phyloP scores from a whole-genome alignment of 2,329 filamentous ascomycete genomes.

The Alternaria brassicae region DNA sequence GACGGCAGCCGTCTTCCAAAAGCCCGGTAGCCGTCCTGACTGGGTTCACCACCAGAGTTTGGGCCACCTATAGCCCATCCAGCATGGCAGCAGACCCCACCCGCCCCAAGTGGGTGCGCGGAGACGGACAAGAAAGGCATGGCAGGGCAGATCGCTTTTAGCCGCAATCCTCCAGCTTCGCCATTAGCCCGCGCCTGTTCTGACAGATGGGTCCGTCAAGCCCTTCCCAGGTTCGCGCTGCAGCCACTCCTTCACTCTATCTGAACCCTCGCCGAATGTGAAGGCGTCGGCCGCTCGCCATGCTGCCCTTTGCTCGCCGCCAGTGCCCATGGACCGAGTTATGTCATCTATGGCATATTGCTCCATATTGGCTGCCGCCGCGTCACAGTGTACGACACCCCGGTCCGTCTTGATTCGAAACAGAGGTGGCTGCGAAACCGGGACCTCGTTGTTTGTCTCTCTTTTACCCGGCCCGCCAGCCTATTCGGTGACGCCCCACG shows the following conservation, averaged over 20 bases:
- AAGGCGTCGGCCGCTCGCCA: constrained; percentile 24
- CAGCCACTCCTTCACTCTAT: constrained; percentile 21
- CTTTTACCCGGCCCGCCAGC: constrained; percentile 43
- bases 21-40: constrained; percentile 33
- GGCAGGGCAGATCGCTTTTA: constrained; percentile 28
- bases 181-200: constrained; percentile 19
- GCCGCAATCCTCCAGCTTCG: constrained; percentile 6
- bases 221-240: constrained; percentile 17
- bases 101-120: constrained; percentile 9
- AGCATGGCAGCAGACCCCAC: constrained; percentile 9
- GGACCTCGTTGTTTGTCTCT: constrained; percentile 41
- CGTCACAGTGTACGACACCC: constrained; percentile 44
- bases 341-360: constrained; percentile 45
- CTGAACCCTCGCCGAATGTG: constrained; percentile 23
- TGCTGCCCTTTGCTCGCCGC: constrained; percentile 28
- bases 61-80: constrained; percentile 5
- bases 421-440: constrained; percentile 41
- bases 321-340: constrained; percentile 35
- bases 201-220: constrained; percentile 19
- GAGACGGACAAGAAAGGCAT: constrained; percentile 24
- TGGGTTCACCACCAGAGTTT: constrained; percentile 10
- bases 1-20: constrained; percentile 33
- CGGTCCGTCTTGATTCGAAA: constrained; percentile 39
- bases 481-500: constrained; percentile 41
- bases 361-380: constrained; percentile 41